Evolutionary conservation across 2,329 filamentous ascomycete genomes (phyloP).

Genomic region (Thermoascus crustaceus): DNA sequence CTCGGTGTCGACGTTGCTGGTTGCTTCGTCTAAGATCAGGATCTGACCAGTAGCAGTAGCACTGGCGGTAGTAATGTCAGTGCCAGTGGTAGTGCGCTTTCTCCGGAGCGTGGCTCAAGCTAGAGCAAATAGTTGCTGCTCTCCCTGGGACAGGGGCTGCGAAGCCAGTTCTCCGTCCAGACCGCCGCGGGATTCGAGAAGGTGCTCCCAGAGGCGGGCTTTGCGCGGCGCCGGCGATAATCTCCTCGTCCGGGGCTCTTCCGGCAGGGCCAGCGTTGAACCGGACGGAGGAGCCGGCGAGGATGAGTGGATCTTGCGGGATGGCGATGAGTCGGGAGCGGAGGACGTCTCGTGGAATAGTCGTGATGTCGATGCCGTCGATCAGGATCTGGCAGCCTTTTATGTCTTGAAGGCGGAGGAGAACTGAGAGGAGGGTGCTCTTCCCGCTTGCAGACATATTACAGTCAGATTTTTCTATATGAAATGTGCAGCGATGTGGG

Average conservation of each 20-base stretch:
- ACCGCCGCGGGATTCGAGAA: conserved; percentile 31
- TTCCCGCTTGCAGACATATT: conserved; percentile 42
- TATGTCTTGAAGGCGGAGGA: conserved; percentile 44
- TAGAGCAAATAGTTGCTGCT: conserved; percentile 45
- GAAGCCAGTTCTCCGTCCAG: conserved; percentile 29
- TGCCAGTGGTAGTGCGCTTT: no score
- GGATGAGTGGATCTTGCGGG: conserved; percentile 46
- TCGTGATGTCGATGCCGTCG: conserved; percentile 41
- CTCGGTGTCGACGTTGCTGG: conserved; percentile 81
- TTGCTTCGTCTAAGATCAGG: conserved; percentile 91
- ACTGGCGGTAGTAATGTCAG: no score
- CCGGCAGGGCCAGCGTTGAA: conserved; percentile 41
- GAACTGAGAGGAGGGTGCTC: conserved; percentile 40
- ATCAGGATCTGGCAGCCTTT: conserved; percentile 37
- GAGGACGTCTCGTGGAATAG: conserved; percentile 36
- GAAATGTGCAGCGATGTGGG: not conserved
- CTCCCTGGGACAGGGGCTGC: conserved; percentile 37
- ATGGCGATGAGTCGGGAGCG: conserved; percentile 41
- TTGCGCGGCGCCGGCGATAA: conserved; percentile 38
- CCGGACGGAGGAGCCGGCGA: conserved; percentile 39
- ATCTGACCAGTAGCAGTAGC: conserved; percentile 54
- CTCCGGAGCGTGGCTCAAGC: conserved; percentile 36
- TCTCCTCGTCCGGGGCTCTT: conserved; percentile 29
- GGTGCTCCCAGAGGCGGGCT: conserved; percentile 38
- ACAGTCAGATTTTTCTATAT: not conserved